These are phyloP conservation scores for Podila minutissima DNA, from an alignment of 192 early-diverging fungal genomes.

Conservation along the genomic window DNA sequence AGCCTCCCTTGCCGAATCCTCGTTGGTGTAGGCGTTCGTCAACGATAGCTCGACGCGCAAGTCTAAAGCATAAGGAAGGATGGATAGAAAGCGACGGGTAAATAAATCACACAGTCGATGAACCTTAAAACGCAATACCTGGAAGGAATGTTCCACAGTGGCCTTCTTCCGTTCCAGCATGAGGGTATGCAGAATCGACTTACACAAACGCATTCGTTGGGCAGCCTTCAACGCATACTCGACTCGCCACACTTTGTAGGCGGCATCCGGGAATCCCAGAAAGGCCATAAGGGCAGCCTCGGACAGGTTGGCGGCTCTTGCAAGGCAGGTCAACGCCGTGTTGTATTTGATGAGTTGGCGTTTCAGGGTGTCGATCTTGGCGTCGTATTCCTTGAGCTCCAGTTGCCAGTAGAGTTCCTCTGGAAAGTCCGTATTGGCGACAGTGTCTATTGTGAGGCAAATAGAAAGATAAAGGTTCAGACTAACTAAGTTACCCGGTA, in stretches of 20 bases:
- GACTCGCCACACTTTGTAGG: constrained; percentile 45
- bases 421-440: constrained; percentile 44
- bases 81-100: too few species aligned
- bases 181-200: background rate
- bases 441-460: constrained; percentile 12
- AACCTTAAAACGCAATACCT: too few species aligned
- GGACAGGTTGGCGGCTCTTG: constrained; percentile 35
- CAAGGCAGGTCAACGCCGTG: constrained; percentile 24
- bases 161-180: too few species aligned
- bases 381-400: constrained; percentile 43
- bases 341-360: constrained; percentile 25
- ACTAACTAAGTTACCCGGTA: background rate
- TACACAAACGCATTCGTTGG: constrained; percentile 46
- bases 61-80: background rate
- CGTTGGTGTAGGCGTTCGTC: constrained; percentile 34
- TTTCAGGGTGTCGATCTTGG: constrained; percentile 21
- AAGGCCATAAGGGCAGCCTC: constrained; percentile 45
- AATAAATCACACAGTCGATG: too few species aligned
- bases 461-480: too few species aligned
- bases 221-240: constrained; percentile 43
- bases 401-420: constrained; percentile 48
- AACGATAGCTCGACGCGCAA: constrained; percentile 38
- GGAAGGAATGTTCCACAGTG: too few species aligned
- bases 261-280: constrained; percentile 43
- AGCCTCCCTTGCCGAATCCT: constrained; percentile 30